Evolutionary conservation across 495 filamentous ascomycete species (phyloP), one percentile per base, ranked within the genome.

Genomic region (Aspergillus coremiiformis): DNA sequence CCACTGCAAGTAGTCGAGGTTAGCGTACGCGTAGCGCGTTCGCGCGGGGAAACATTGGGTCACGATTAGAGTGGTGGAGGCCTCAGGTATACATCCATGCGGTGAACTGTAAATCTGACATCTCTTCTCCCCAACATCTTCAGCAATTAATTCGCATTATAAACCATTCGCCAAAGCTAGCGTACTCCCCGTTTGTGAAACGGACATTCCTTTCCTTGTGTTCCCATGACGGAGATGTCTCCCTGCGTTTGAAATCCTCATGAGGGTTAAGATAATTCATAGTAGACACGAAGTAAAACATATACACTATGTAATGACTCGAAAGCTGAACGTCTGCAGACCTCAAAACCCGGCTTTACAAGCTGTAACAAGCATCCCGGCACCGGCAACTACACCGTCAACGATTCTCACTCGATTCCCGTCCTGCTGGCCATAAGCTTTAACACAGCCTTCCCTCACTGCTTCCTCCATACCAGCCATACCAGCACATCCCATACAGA

Each of bases 381-480:
- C 78, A 37, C 86, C 92, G 24, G 87, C 85, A 60, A 81, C 80
- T 1, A 96, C 87, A 2, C 91, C 90, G 71, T 96, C 92, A 30
- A 96, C 77, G 55, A 96, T 82, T 61, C 76, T 77, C 4, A 95
- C 77, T 21, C 71, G 63, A 42, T 56, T 63, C 0, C 86, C 89
- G 43, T 77, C 71, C 12, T 74, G 66, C 39, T 77, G 68, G 12
- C 86, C 88, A 54, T 84, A 81, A 17, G 75, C 74, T 49, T 83
- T 78, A 23, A 79, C 62, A 39, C 86, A 86, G 2, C 83, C 85
- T 32, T 79, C 78, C 45, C 85, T 76, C 39, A 96, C 89, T 44
- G 86, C 84, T 50, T 83, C 77, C 49, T 92, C 86, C 73, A 97
- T 79, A 11, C 92, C 93, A 20, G 82, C 84, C 93, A 96, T 95